Base-by-base conservation (phyloP, 2,329 filamentous ascomycete genomes). In the Diaporthe velutina region DNA sequence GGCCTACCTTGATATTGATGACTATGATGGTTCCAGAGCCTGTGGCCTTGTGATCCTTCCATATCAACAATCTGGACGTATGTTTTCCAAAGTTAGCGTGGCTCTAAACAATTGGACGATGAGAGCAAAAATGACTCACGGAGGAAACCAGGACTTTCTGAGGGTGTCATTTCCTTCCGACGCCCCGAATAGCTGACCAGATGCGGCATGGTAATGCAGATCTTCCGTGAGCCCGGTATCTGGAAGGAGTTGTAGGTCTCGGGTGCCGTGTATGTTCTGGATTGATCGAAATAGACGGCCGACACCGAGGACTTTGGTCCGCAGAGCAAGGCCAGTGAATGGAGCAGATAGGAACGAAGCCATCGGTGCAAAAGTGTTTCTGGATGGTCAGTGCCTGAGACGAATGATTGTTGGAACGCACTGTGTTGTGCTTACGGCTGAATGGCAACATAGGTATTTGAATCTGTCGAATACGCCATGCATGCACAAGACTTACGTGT, bases 241-340 rank as follows among this genome's bases (percentile, higher is more conserved):
- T 38, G 30, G 28, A 25, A 58, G 17, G 9, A 58, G 7, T 12
- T 58, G 55, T 15, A 35, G 55, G 6, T 58, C 55, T 58, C 38
- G 50, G 10, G 50, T 38, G 30, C 55, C 55, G 55, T 58, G 55
- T 17, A 58, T 58, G 33, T 58, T 58, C 28, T 58, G 30, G 55
- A 58, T 58, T 38, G 28, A 15, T 35, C 35, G 55, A 30, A 58
- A 58, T 12, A 58, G 55, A 10, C 55, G 55, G 17, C 55, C 55
- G 55, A 58, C 28, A 22, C 55, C 55, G 30, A 58, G 55, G 19
- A 58, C 55, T 22, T 58, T 52, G 12, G 50, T 25, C 50, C 50
- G 50, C 10, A 52, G 50, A 28, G 50, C 50, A 4, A 52, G 50
- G 12, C 50, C 50, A 13, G 50, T 52, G 50, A 52, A 52, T 12